Evolutionary conservation across 352 stramenopile genomes (phyloP), one percentile per base, ranked within the genome.

Genomic region (Globisporangium megalacanthum): DNA sequence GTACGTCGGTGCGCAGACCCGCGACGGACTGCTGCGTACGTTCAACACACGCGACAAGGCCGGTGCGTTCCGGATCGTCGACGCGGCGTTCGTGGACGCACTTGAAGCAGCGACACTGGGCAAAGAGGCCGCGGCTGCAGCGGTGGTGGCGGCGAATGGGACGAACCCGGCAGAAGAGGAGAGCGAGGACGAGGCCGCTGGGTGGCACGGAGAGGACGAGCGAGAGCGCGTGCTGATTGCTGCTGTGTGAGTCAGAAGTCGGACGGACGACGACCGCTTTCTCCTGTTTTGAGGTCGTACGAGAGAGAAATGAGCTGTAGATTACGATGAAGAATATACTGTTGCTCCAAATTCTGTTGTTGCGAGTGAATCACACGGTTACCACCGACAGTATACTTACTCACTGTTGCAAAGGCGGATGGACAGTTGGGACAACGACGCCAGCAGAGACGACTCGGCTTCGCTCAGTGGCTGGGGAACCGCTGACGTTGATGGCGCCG

Each of bases 1-100:
- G 80, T 88, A 86, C 54, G 60, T 91, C 29, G 80, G 80, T 44
- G 76, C 73, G 5, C 78, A 86, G 63, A 87, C 70, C 33, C 79
- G 76, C 2, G 74, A 91, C 56, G 80, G 80, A 8, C 57, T 88
- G 41, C 50, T 91, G 22, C 71, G 80, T 13, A 83, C 78, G 19
- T 87, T 86, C 54, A 84, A 75, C 45, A 77, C 66, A 14, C 62
- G 80, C 36, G 76, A 88, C 54, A 73, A 79, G 35, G 78, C 78
- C 25, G 65, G 60, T 22, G 51, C 48, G 3, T 88, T 91, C 54
- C 61, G 85, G 63, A 82, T 91, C 41, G 64, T 87, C 7, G 76
- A 87, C 49, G 80, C 80, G 0, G 70, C 82, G 42, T 49, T 74
- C 11, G 60, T 90, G 31, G 77, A 88, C 62, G 70, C 62, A 13